Evolutionary conservation across 1,139 yeast genomes (phyloP).

Genomic region (Blastobotrys ciferrii): DNA sequence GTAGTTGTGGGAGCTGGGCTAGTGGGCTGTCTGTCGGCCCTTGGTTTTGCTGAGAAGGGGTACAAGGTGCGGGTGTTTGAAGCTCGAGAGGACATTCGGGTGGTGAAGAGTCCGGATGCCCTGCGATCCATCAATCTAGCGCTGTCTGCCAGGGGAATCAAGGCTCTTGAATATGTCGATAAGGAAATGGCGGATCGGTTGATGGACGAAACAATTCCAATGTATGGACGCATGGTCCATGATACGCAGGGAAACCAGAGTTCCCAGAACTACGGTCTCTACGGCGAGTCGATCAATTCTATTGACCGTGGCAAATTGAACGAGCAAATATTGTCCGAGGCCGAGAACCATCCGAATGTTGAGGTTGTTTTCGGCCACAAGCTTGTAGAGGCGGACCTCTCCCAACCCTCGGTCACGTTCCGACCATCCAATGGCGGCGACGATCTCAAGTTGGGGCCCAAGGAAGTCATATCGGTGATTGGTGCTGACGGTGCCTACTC

Average conservation of each 20-base stretch:
- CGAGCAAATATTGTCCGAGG: constrained; percentile 60
- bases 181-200: constrained; percentile 54
- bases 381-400: constrained; percentile 34
- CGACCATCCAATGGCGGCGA: constrained; percentile 8
- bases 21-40: constrained; percentile 84
- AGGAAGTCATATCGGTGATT: constrained; percentile 42
- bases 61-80: constrained; percentile 71
- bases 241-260: constrained; percentile 60
- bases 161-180: constrained; percentile 64
- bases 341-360: constrained; percentile 47
- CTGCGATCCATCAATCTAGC: constrained; percentile 76
- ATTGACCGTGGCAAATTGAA: constrained; percentile 76
- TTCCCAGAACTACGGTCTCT: constrained; percentile 75
- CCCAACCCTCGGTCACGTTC: constrained; percentile 13
- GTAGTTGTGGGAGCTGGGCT: constrained; percentile 64
- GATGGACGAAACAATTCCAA: constrained; percentile 66
- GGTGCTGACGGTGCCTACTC: constrained; percentile 92
- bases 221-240: constrained; percentile 91
- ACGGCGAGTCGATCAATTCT: constrained; percentile 82
- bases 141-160: constrained; percentile 77
- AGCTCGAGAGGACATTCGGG: constrained; percentile 44
- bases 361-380: constrained; percentile 57
- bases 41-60: constrained; percentile 75
- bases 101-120: constrained; percentile 22
- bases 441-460: constrained; percentile 12